phyloP scores from a whole-genome alignment of 2,329 filamentous ascomycete genomes.

The Penicillium rolfsii region DNA sequence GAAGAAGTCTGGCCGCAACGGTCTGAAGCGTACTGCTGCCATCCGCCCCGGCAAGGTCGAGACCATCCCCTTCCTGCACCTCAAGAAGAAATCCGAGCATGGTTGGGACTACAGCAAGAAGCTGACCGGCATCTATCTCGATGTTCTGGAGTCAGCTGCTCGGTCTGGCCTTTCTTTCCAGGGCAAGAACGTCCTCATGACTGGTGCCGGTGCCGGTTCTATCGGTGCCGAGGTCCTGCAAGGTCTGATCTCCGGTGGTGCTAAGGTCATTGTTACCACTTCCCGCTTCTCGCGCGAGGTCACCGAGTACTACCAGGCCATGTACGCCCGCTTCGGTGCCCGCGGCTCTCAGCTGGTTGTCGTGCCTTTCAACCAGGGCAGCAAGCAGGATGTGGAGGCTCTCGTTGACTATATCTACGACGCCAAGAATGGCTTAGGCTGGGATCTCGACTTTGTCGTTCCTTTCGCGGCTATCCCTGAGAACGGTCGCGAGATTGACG shows the following conservation, averaged over 20 bases:
- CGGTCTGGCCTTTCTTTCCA: slow-evolving; percentile 86
- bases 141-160: slow-evolving; percentile 87
- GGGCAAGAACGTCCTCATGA: slow-evolving; percentile 97
- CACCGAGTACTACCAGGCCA: slow-evolving; percentile 98
- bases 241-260: slow-evolving; percentile 92
- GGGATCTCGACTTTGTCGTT: slow-evolving; percentile 95
- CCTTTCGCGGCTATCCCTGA: slow-evolving; percentile 98
- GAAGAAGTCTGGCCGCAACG: slow-evolving; percentile 60
- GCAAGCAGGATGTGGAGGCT: slow-evolving; percentile 95
- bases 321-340: slow-evolving; percentile 93
- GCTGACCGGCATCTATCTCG: slow-evolving; percentile 88
- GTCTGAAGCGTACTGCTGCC: slow-evolving; percentile 50
- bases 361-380: slow-evolving; percentile 98
- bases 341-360: slow-evolving; percentile 96
- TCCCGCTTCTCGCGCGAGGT: slow-evolving; percentile 96
- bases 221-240: slow-evolving; percentile 97
- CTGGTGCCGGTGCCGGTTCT: slow-evolving; percentile 93
- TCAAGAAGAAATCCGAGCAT: slow-evolving; percentile 95
- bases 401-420: slow-evolving; percentile 97
- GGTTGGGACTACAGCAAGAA: slow-evolving; percentile 99
- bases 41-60: slow-evolving; percentile 86
- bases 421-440: slow-evolving; percentile 91
- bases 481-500: slow-evolving; percentile 96
- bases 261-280: slow-evolving; percentile 95
- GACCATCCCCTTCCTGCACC: slow-evolving; percentile 94